phyloP scores from a whole-genome alignment of 2,329 filamentous ascomycete species.

The Colletotrichum filicis region DNA sequence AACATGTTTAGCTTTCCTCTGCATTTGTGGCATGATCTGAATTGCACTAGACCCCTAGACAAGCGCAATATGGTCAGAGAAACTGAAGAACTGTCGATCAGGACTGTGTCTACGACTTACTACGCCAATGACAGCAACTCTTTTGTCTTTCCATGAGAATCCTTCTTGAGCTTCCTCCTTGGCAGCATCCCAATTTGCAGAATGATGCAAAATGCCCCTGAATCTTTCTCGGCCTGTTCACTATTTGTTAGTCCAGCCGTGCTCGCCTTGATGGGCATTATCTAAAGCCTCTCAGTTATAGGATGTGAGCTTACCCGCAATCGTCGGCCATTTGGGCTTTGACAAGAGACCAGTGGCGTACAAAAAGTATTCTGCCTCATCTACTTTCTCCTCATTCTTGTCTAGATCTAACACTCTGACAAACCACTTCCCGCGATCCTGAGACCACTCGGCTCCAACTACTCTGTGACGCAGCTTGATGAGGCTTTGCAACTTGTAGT shows the following conservation, averaged over 20 bases:
- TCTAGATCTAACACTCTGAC: neutral
- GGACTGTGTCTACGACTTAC: neutral
- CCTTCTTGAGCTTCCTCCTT: neutral
- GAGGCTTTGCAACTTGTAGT: neutral
- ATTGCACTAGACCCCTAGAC: conserved; percentile 60
- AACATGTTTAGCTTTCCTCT: conserved; percentile 36
- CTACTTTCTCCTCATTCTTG: neutral
- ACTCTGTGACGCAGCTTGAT: neutral
- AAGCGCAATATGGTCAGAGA: neutral
- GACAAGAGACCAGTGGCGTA: neutral
- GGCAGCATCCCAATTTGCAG: neutral
- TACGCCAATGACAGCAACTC: conserved; percentile 60
- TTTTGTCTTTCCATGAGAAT: conserved; percentile 45
- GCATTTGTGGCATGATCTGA: conserved; percentile 59
- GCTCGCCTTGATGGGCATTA: too few species aligned
- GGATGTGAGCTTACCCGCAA: neutral
- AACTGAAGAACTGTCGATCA: neutral
- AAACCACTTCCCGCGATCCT: neutral
- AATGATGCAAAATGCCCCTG: neutral
- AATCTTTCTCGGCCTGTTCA: neutral
- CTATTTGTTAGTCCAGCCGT: neutral
- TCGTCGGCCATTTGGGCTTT: neutral
- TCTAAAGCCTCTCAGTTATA: rapidly evolving
- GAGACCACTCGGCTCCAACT: neutral
- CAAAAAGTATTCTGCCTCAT: neutral